phyloP scores from a whole-genome alignment of 1,284 basidiomycete species.

The Sporisorium iseilematis-ciliati region DNA sequence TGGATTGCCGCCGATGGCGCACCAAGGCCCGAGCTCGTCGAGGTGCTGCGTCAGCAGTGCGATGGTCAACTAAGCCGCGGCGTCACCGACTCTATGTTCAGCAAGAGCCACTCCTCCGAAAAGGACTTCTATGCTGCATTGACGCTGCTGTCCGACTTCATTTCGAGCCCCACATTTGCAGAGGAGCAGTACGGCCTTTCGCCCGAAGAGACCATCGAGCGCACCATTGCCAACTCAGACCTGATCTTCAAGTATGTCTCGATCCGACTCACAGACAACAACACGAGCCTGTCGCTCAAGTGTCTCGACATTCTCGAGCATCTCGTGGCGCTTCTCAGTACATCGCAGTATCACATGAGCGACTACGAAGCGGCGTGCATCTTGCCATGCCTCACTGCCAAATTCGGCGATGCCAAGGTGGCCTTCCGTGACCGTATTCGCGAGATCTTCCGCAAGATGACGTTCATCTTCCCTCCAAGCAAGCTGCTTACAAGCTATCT shows the following conservation, averaged over 20 bases:
- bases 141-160: constrained; percentile 81
- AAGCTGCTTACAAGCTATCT: constrained; percentile 79
- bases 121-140: constrained; percentile 90
- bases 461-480: constrained; percentile 80
- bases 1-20: constrained; percentile 79
- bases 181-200: constrained; percentile 76
- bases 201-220: constrained; percentile 75
- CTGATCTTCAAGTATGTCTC: constrained; percentile 93
- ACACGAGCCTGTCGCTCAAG: constrained; percentile 88
- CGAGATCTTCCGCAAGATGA: constrained; percentile 71
- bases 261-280: constrained; percentile 89
- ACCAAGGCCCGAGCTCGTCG: constrained; percentile 86
- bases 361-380: constrained; percentile 91
- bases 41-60: constrained; percentile 90
- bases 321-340: constrained; percentile 79
- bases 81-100: constrained; percentile 82
- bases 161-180: constrained; percentile 73
- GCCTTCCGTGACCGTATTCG: constrained; percentile 71
- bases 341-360: constrained; percentile 82
- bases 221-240: constrained; percentile 91
- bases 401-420: constrained; percentile 75
- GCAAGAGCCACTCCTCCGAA: constrained; percentile 91
- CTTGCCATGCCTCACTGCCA: constrained; percentile 88
- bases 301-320: constrained; percentile 89
- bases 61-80: constrained; percentile 84